Evolutionary conservation across 768 basidiomycete species (phyloP).

Genomic region (Mycena sanguinolenta): DNA sequence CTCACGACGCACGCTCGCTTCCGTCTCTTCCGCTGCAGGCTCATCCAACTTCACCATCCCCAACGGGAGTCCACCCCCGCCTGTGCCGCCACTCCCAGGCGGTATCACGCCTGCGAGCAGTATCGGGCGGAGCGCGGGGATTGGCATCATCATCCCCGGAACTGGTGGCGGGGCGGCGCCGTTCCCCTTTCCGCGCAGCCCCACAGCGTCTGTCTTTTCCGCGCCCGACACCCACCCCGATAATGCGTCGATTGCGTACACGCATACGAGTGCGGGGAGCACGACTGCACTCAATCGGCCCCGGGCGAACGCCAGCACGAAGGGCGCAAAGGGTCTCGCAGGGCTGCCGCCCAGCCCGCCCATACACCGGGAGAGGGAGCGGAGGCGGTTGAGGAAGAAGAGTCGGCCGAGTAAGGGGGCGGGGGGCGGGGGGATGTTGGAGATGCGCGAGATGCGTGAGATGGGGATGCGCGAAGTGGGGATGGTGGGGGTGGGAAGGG

Average conservation of each 20-base stretch:
- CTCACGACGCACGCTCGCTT: slow-evolving; percentile 46
- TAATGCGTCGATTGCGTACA: slow-evolving; percentile 32
- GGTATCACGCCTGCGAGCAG: background rate
- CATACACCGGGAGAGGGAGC: slow-evolving; percentile 69
- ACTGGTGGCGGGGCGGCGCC: background rate
- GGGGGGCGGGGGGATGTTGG: slow-evolving; percentile 46
- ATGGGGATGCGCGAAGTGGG: too few species aligned
- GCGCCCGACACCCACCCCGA: slow-evolving; percentile 46
- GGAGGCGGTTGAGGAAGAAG: slow-evolving; percentile 81
- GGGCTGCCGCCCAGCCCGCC: slow-evolving; percentile 74
- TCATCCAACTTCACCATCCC: slow-evolving; percentile 39
- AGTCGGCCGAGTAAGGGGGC: slow-evolving; percentile 67
- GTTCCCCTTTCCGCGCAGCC: slow-evolving; percentile 68
- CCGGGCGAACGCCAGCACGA: slow-evolving; percentile 14
- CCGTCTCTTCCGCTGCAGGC: slow-evolving; percentile 35
- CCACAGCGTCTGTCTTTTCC: slow-evolving; percentile 76
- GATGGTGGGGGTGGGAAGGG: slow-evolving; percentile 19
- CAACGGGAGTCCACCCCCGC: slow-evolving; percentile 50
- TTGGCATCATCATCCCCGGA: slow-evolving; percentile 38
- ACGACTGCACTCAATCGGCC: slow-evolving; percentile 56
- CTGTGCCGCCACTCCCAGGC: slow-evolving; percentile 58
- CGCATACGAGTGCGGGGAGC: slow-evolving; percentile 36
- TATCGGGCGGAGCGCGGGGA: slow-evolving; percentile 16
- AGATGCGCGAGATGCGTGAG: slow-evolving; percentile 37
- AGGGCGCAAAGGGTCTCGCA: slow-evolving; percentile 55